A percentile compares a stretch with the other conserved stretches of the same genome.
phyloP scores from a whole-genome alignment of 2,329 filamentous ascomycete genomes.

The Pseudogymnoascus sp. region DNA sequence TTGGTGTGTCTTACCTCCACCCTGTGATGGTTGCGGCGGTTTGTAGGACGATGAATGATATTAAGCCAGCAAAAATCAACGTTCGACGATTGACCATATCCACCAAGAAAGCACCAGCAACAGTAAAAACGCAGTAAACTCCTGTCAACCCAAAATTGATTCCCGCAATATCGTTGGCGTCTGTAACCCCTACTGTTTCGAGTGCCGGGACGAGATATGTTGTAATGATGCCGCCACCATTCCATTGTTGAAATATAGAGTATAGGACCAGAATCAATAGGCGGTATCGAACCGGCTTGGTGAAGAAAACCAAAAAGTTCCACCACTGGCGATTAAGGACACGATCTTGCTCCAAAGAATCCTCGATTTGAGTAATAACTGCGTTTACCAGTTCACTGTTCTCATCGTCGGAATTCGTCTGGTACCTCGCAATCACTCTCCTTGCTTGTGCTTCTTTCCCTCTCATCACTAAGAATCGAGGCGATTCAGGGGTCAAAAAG shows the following conservation, averaged over 20 bases:
- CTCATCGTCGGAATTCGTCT: slow-evolving; percentile 26
- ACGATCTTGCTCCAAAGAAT: slow-evolving; percentile 22
- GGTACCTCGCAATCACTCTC: slow-evolving; percentile 2
- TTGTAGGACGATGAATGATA: slow-evolving; percentile 38
- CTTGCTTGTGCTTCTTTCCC: slow-evolving; percentile 22
- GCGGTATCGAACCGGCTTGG: slow-evolving; percentile 36
- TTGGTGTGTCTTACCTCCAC: slow-evolving; percentile 29
- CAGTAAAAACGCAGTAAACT: slow-evolving; percentile 40
- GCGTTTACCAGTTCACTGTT: slow-evolving; percentile 20
- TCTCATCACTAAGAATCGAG: slow-evolving; percentile 11
- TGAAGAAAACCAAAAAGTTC: slow-evolving; percentile 41
- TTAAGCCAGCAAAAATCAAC: slow-evolving; percentile 37
- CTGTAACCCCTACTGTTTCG: slow-evolving; percentile 35
- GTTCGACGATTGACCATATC: slow-evolving; percentile 37
- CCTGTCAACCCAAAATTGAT: slow-evolving; percentile 37
- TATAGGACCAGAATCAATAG: slow-evolving; percentile 38
- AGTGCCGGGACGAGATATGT: slow-evolving; percentile 36
- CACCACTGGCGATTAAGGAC: slow-evolving; percentile 34
- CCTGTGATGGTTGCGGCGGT: slow-evolving; percentile 40
- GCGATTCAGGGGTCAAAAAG: slow-evolving; percentile 18
- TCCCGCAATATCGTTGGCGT: slow-evolving; percentile 33
- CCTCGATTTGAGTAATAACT: slow-evolving; percentile 26
- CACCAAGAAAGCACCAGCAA: slow-evolving; percentile 36
- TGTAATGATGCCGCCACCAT: slow-evolving; percentile 39
- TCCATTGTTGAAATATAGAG: slow-evolving; percentile 41